Percentiles rank a stretch among this genome's conserved stretches.
Evolutionary conservation across 768 basidiomycete genomes (phyloP).

Genomic region (Royoungia palumana): DNA sequence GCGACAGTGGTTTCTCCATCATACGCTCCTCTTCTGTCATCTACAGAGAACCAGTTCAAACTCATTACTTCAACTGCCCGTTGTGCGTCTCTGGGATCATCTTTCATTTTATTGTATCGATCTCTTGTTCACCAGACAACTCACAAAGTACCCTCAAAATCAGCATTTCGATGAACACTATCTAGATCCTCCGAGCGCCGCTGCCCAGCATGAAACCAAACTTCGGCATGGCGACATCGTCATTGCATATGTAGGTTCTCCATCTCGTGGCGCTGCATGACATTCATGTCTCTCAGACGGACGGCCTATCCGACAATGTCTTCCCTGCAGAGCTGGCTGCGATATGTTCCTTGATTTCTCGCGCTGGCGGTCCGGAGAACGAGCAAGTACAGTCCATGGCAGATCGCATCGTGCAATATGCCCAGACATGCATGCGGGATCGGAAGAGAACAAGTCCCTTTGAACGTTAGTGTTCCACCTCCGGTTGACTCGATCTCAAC

Average conservation of each 20-base stretch:
- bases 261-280: background rate
- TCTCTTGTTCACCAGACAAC: conserved; percentile 22
- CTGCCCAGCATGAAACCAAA: conserved; percentile 43
- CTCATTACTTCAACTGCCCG: conserved; percentile 35
- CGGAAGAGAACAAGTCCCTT: conserved; percentile 68
- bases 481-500: conserved; percentile 4
- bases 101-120: background rate
- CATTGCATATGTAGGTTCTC: conserved; percentile 42
- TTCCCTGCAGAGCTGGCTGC: conserved; percentile 67
- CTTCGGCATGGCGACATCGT: conserved; percentile 53
- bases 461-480: conserved; percentile 48
- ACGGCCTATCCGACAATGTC: conserved; percentile 54
- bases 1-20: conserved; percentile 76
- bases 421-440: conserved; percentile 67
- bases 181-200: conserved; percentile 40
- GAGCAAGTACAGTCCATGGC: conserved; percentile 67
- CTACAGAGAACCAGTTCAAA: conserved; percentile 38
- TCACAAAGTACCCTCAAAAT: conserved; percentile 34
- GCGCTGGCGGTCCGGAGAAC: conserved; percentile 54
- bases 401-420: conserved; percentile 67
- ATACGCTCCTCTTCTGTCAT: conserved; percentile 65
- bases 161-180: conserved; percentile 8
- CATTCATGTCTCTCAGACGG: conserved; percentile 39
- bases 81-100: conserved; percentile 19
- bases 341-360: conserved; percentile 65